A percentile compares a stretch with the other conserved stretches of the same genome.
phyloP scores from a whole-genome alignment of 2,329 filamentous ascomycete species.

The Penicillium sp. region DNA sequence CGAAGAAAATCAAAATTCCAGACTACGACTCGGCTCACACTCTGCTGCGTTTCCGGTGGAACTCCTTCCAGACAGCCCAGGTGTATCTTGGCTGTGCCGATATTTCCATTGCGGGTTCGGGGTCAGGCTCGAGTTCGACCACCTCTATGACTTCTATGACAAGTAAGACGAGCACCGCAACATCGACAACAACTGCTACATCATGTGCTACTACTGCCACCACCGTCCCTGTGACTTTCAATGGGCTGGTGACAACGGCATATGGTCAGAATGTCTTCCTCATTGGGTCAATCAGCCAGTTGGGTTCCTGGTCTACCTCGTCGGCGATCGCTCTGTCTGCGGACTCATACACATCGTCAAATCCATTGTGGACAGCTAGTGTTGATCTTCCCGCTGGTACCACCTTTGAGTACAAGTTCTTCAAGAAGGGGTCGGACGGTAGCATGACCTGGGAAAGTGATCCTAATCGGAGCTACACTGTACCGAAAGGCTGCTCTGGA shows the following conservation, averaged over 20 bases:
- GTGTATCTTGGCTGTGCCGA: slow-evolving; percentile 55
- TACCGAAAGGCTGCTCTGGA: background rate
- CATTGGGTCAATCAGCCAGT: background rate
- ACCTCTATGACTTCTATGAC: background rate
- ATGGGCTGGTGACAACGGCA: background rate
- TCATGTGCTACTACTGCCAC: background rate
- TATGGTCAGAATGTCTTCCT: background rate
- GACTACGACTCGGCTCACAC: slow-evolving; percentile 51
- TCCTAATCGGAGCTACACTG: background rate
- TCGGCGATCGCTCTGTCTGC: background rate
- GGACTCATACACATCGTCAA: background rate
- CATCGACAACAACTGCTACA: background rate
- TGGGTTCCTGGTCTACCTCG: background rate
- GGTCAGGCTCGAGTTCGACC: background rate
- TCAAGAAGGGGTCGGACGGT: background rate
- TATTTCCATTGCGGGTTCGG: slow-evolving; percentile 42
- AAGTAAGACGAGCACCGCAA: background rate
- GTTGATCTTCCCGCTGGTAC: background rate
- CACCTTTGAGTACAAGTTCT: background rate
- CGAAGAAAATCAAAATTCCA: slow-evolving; percentile 52
- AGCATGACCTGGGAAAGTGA: background rate
- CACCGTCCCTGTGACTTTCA: background rate
- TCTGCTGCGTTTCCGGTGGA: slow-evolving; percentile 54
- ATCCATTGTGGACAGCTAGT: background rate
- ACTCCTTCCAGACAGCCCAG: slow-evolving; percentile 54